phyloP scores from a whole-genome alignment of 2,329 filamentous ascomycete species.

The Talaromyces sp. region DNA sequence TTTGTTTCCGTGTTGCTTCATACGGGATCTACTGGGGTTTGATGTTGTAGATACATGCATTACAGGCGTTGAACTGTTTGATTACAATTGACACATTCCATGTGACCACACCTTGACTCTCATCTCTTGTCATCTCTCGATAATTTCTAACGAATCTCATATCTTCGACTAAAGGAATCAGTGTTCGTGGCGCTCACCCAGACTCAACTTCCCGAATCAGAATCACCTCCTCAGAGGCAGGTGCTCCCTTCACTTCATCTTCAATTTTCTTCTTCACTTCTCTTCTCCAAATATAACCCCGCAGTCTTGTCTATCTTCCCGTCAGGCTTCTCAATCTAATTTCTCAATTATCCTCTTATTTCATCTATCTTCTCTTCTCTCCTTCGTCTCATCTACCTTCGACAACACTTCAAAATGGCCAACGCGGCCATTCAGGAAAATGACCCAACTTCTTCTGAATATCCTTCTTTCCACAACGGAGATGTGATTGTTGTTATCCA shows the following conservation, averaged over 20 bases:
- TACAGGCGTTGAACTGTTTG: constrained; percentile 16
- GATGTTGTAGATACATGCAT: constrained; percentile 17
- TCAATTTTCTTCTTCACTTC: background rate
- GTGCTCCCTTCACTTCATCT: background rate
- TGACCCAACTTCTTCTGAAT: constrained; percentile 16
- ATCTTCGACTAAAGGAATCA: background rate
- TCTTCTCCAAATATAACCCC: background rate
- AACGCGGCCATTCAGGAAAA: background rate
- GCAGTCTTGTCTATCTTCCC: background rate
- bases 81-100: constrained; percentile 6
- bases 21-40: constrained; percentile 11
- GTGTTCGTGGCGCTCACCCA: background rate
- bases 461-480: constrained; percentile 36
- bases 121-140: background rate
- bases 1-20: constrained; percentile 14
- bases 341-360: background rate
- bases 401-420: background rate
- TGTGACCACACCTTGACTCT: background rate
- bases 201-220: background rate
- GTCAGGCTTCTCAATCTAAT: background rate
- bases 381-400: background rate
- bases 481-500: constrained; percentile 38
- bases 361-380: background rate
- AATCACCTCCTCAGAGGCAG: background rate
- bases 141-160: background rate